Base-by-base conservation (phyloP, 768 basidiomycete species). In the Boletus reticuloceps region DNA sequence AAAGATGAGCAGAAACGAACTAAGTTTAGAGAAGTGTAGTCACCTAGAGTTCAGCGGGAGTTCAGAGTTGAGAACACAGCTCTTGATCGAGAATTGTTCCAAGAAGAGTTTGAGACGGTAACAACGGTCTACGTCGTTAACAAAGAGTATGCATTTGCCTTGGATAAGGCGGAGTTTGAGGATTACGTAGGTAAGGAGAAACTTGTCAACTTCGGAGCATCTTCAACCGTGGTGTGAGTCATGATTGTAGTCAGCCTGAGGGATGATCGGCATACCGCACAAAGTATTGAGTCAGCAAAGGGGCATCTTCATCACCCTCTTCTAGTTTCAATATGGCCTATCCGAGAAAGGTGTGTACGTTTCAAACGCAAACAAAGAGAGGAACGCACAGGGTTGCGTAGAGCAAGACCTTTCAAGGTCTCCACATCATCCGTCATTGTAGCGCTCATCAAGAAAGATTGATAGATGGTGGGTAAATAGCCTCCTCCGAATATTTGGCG, bases 371-470 rank as follows among this genome's bases (percentile, higher is more conserved):
- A 34, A 10, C 3, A 16, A 5, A 13, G 25, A 9, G 10, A 49
- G 31, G 20, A 22, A 77, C 89, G 50, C 60, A 96, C 95, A 8
- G 96, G 94, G 71, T 86, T 91, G 25, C 94, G 81, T 17, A 99
- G 75, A 6, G 89, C 80, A 37, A 98, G 79, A 6, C 94, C 92
- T 70, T 97, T 97, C 51, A 98, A 77, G 56, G 83, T 78, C 65
- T 95, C 91, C 5, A 99, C 93, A 62, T 98, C 97, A 63, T 94
- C 91, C 12, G 94, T 94, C 86, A 98, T 88, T 0, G 96, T 99
- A 6, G 97, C 96, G 66, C 90, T 94, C 93, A 98, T 97, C 34
- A 99, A 75, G 74, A 96, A 94, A 11, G 91, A 90, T 70, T 94
- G 96, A 70, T 84, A 91, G 56, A 89, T 84, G 69, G 84, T 88